Percentiles rank a stretch among this genome's conserved stretches.
Conservation (phyloP, 495 filamentous ascomycete genomes). For the Ramalina intermedia region DNA sequence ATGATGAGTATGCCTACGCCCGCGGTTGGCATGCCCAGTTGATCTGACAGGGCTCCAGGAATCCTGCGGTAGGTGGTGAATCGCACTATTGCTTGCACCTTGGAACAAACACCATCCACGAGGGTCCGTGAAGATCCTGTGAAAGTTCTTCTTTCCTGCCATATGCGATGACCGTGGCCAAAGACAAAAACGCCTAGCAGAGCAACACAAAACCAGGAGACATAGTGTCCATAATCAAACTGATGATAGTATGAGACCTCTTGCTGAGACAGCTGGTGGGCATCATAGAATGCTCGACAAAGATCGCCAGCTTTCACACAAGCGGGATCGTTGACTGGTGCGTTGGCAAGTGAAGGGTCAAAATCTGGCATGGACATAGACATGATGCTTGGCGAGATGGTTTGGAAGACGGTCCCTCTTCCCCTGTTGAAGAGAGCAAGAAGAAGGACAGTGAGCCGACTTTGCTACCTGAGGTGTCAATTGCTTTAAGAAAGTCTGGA, state of each 20-base stretch:
- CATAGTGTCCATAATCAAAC: slow-evolving; percentile 23
- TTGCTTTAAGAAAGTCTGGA: too few species aligned
- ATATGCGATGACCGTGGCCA: slow-evolving; percentile 8
- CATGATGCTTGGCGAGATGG: not conserved
- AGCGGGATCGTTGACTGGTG: slow-evolving; percentile 22
- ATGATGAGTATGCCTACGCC: slow-evolving; percentile 16
- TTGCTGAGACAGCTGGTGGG: slow-evolving; percentile 19
- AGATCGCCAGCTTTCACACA: slow-evolving; percentile 18
- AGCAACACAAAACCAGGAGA: slow-evolving; percentile 21
- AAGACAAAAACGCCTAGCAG: slow-evolving; percentile 19
- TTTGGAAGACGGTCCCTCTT: too few species aligned
- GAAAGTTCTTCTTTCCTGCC: slow-evolving; percentile 6
- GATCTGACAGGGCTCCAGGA: slow-evolving; percentile 11
- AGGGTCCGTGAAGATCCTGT: not conserved
- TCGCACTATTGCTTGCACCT: slow-evolving; percentile 13
- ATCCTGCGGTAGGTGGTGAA: slow-evolving; percentile 20
- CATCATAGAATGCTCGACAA: slow-evolving; percentile 22
- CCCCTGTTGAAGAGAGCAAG: too few species aligned
- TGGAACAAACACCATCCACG: not conserved
- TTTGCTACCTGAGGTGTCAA: too few species aligned
- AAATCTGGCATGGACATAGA: slow-evolving; percentile 7
- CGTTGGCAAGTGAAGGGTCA: slow-evolving; percentile 9
- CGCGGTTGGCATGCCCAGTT: slow-evolving; percentile 18
- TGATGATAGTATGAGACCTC: slow-evolving; percentile 18
- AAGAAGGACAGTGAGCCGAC: too few species aligned